These are phyloP conservation scores for Beauveria varroae DNA, from an alignment of 2,329 filamentous ascomycete species.

Conservation along the genomic window DNA sequence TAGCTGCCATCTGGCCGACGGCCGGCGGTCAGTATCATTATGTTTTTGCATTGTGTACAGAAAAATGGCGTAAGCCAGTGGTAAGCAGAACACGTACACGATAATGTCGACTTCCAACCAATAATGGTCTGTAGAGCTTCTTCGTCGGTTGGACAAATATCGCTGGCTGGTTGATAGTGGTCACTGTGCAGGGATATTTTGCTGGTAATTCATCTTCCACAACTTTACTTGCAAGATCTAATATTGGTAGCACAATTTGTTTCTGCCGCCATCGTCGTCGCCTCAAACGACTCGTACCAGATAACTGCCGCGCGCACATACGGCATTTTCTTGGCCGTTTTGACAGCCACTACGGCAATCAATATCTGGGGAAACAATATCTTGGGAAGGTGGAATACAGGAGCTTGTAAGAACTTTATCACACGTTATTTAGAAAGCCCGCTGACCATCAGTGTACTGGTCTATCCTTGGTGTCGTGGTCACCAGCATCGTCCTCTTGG, in stretches of 20 bases:
- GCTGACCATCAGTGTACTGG: slow-evolving; percentile 28
- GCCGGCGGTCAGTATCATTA: slow-evolving; percentile 40
- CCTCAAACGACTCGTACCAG: slow-evolving; percentile 29
- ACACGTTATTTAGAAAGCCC: background rate
- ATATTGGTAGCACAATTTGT: slow-evolving; percentile 31
- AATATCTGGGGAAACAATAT: slow-evolving; percentile 36
- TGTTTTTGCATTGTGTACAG: slow-evolving; percentile 31
- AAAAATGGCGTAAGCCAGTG: slow-evolving; percentile 30
- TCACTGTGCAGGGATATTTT: slow-evolving; percentile 36
- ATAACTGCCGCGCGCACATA: slow-evolving; percentile 33
- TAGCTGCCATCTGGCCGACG: slow-evolving; percentile 38
- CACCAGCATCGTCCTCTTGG: slow-evolving; percentile 35
- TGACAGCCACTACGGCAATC: slow-evolving; percentile 28
- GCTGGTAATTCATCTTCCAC: slow-evolving; percentile 22
- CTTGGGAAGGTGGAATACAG: slow-evolving; percentile 33
- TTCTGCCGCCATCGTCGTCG: slow-evolving; percentile 33
- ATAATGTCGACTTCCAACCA: background rate
- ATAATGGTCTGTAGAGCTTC: slow-evolving; percentile 27
- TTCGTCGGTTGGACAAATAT: slow-evolving; percentile 38
- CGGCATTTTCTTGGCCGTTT: slow-evolving; percentile 33
- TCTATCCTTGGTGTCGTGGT: slow-evolving; percentile 33
- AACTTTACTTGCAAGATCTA: background rate
- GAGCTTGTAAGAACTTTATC: slow-evolving; percentile 23
- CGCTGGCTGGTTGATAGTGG: slow-evolving; percentile 37
- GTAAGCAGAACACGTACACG: slow-evolving; percentile 16